Base-by-base conservation (phyloP, 2,329 filamentous ascomycete genomes). In the Hypoxylon rubiginosum region DNA sequence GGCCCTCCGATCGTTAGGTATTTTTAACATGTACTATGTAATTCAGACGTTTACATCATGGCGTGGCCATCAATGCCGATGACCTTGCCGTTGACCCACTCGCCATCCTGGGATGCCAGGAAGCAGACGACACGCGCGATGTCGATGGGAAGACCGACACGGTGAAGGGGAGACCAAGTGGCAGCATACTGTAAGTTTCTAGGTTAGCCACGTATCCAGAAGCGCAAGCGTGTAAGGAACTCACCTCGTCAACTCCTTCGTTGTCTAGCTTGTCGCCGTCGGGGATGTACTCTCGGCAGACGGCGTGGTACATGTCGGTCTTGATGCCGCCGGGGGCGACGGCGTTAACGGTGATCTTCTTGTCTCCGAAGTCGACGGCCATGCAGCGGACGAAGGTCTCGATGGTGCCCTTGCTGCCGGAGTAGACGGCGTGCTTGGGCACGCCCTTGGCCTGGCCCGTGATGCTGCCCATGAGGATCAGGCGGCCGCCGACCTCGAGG, bases 341-440 rank as follows among this genome's bases (percentile, higher is more conserved):
- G 48, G 86, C 87, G 74, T 91, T 91, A 77, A 91, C 88, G 0
- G 88, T 90, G 76, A 91, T 89, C 60, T 87, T 86, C 73, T 88
- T 85, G 81, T 90, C 86, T 58, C 90, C 88, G 70, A 86, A 88
- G 81, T 92, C 90, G 50, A 89, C 90, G 4, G 91, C 90, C 80
- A 93, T 91, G 72, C 86, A 89, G 77, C 91, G 90, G 71, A 91
- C 90, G 79, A 93, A 92, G 10, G 90, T 90, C 79, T 93, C 91
- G 66, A 93, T 90, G 39, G 91, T 88, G 72, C 90, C 91, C 84
- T 94, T 94, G 78, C 85, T 88, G 13, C 88, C 91, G 21, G 91
- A 91, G 83, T 94, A 94, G 51, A 94, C 84, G 13, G 89, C 85
- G 77, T 93, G 91, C 75, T 89, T 87, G 66, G 89, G 89, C 17